Conservation (phyloP, 192 early-diverging fungal genomes). For the Coemansia sp. region DNA sequence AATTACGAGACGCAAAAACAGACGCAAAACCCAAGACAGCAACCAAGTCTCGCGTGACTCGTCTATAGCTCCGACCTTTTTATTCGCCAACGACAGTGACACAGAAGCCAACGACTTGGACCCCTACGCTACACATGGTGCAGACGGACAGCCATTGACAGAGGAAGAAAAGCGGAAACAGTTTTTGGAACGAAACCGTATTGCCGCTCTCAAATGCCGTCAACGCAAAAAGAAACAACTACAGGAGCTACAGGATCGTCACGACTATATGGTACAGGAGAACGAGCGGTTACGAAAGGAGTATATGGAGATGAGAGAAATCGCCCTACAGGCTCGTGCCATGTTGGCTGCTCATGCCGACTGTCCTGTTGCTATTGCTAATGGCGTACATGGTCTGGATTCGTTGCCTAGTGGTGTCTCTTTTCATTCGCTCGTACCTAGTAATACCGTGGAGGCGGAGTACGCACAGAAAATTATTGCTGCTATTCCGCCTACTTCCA, state of each 20-base stretch:
- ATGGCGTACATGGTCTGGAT: constrained; percentile 66
- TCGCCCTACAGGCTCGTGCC: constrained; percentile 76
- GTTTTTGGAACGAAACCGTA: constrained; percentile 88
- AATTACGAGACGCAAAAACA: background rate
- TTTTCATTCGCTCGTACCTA: constrained; percentile 25
- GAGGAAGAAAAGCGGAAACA: constrained; percentile 78
- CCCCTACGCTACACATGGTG: background rate
- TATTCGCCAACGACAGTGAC: background rate
- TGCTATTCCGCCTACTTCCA: constrained; percentile 42
- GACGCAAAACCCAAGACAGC: background rate
- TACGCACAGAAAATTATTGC: constrained; percentile 44
- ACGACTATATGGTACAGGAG: constrained; percentile 44
- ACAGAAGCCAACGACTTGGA: background rate
- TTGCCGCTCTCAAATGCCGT: constrained; percentile 89
- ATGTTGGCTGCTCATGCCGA: constrained; percentile 79
- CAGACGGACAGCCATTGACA: constrained; percentile 8
- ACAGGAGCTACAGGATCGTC: constrained; percentile 69
- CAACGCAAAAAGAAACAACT: constrained; percentile 94
- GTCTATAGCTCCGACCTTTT: too few species aligned
- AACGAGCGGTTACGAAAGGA: constrained; percentile 47
- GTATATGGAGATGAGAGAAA: constrained; percentile 64
- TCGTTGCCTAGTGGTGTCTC: constrained; percentile 36
- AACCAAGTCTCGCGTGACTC: background rate
- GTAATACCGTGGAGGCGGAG: constrained; percentile 24
- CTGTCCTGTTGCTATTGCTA: constrained; percentile 71